Percentiles rank a stretch among this genome's conserved stretches.
phyloP scores from a whole-genome alignment of 2,329 filamentous ascomycete species.

The Colletotrichum paranaense region DNA sequence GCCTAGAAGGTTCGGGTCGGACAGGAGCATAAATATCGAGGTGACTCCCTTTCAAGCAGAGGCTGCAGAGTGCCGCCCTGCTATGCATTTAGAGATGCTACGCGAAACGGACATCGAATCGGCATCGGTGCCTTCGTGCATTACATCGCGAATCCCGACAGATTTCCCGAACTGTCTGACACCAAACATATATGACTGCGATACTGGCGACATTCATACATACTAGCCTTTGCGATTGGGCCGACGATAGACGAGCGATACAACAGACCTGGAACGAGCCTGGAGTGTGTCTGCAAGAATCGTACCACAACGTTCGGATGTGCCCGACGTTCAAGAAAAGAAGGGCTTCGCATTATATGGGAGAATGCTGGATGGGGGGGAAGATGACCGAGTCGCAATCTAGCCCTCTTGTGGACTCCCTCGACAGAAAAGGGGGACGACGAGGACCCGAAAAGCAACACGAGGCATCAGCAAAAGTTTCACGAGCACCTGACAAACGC shows the following conservation, averaged over 20 bases:
- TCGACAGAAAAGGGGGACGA: slow-evolving; percentile 6
- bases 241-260: slow-evolving; percentile 8
- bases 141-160: background rate
- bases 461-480: slow-evolving; percentile 2
- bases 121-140: slow-evolving; percentile 18
- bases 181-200: background rate
- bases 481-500: slow-evolving; percentile 3
- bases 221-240: background rate
- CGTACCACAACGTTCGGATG: background rate
- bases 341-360: background rate
- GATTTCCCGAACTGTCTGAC: background rate
- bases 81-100: slow-evolving; percentile 38
- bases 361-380: background rate
- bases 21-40: slow-evolving; percentile 11
- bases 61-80: background rate
- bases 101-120: slow-evolving; percentile 40
- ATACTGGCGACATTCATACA: too few relatives aligned
- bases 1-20: background rate
- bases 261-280: background rate
- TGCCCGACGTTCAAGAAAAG: background rate
- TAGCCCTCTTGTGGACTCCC: background rate
- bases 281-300: background rate
- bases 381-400: too few relatives aligned
- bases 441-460: background rate
- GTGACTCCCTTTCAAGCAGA: background rate